Percentiles rank a stretch among this genome's conserved stretches.
Evolutionary conservation across 2,329 filamentous ascomycete species (phyloP).

Genomic region (Colletotrichum sp.): DNA sequence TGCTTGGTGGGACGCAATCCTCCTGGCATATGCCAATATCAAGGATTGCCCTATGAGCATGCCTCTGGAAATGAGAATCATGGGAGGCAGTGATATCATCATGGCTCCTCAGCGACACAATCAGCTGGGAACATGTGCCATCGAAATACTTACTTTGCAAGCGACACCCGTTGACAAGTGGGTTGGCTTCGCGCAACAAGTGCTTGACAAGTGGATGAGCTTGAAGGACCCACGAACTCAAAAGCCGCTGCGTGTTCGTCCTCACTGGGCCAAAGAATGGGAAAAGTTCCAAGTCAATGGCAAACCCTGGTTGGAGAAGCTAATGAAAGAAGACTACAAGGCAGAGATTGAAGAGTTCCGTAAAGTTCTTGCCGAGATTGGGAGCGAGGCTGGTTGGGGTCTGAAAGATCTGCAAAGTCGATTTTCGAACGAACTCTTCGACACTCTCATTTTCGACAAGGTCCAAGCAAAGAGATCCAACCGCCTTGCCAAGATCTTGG

Average conservation of each 20-base stretch:
- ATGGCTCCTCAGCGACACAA: slow-evolving; percentile 50
- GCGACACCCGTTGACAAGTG: slow-evolving; percentile 41
- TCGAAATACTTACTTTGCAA: slow-evolving; percentile 47
- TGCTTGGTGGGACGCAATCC: slow-evolving; percentile 57
- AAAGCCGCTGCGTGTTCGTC: slow-evolving; percentile 36
- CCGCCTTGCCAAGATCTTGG: not conserved
- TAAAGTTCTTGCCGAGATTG: slow-evolving; percentile 36
- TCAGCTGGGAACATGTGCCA: slow-evolving; percentile 42
- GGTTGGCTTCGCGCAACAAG: slow-evolving; percentile 43
- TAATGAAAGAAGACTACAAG: slow-evolving; percentile 43
- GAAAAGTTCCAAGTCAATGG: slow-evolving; percentile 35
- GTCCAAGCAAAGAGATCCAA: not conserved
- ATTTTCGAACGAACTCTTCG: slow-evolving; percentile 47
- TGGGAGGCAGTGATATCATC: slow-evolving; percentile 43
- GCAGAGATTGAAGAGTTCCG: slow-evolving; percentile 42
- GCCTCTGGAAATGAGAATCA: slow-evolving; percentile 49
- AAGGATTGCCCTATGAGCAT: slow-evolving; percentile 41
- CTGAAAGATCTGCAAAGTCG: slow-evolving; percentile 38
- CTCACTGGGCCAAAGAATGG: slow-evolving; percentile 55
- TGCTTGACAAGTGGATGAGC: slow-evolving; percentile 45
- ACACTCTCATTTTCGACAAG: slow-evolving; percentile 31
- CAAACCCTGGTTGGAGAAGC: slow-evolving; percentile 30
- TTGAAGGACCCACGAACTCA: slow-evolving; percentile 36
- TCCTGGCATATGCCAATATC: slow-evolving; percentile 43
- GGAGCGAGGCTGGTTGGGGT: slow-evolving; percentile 41